phyloP scores from a whole-genome alignment of 2,329 filamentous ascomycete species.

The Exophiala sideris region DNA sequence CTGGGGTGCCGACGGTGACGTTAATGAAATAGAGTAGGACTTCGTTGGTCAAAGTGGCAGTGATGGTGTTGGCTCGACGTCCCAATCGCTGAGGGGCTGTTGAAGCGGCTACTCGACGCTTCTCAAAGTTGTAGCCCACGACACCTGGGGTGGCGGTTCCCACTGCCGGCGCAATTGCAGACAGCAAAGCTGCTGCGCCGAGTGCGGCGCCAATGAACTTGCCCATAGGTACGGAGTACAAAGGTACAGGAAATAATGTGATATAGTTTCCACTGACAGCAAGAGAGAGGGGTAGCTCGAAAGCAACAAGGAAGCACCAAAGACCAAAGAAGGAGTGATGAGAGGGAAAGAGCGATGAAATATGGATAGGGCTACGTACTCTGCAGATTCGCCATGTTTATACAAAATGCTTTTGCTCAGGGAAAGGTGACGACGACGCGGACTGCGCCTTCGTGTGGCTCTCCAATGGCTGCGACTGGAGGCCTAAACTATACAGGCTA shows the following conservation, averaged over 20 bases:
- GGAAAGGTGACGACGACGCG: too few species aligned
- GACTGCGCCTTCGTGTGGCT: too few species aligned
- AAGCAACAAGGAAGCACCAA: neutral
- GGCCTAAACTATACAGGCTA: too few species aligned
- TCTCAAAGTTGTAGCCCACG: conserved; percentile 25
- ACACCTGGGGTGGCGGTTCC: conserved; percentile 15
- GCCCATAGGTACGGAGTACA: conserved; percentile 10
- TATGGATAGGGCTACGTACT: too few species aligned
- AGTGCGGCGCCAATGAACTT: conserved; percentile 9
- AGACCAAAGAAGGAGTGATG: too few species aligned
- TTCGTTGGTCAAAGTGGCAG: conserved; percentile 24
- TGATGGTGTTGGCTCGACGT: conserved; percentile 22
- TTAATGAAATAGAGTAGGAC: conserved; percentile 60
- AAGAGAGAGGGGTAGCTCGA: neutral
- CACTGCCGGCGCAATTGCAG: conserved; percentile 14
- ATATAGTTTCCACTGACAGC: neutral
- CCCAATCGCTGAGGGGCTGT: conserved; percentile 15
- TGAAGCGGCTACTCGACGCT: conserved; percentile 13
- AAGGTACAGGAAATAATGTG: neutral
- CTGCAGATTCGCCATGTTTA: too few species aligned
- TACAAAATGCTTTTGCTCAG: too few species aligned
- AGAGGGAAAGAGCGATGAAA: too few species aligned
- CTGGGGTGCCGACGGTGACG: conserved; percentile 60
- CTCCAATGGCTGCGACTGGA: too few species aligned
- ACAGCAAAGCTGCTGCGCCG: conserved; percentile 16